Evolutionary conservation across 352 stramenopile species (phyloP), one percentile per base, ranked within the genome.

Genomic region (Phytopythium mirpurense): DNA sequence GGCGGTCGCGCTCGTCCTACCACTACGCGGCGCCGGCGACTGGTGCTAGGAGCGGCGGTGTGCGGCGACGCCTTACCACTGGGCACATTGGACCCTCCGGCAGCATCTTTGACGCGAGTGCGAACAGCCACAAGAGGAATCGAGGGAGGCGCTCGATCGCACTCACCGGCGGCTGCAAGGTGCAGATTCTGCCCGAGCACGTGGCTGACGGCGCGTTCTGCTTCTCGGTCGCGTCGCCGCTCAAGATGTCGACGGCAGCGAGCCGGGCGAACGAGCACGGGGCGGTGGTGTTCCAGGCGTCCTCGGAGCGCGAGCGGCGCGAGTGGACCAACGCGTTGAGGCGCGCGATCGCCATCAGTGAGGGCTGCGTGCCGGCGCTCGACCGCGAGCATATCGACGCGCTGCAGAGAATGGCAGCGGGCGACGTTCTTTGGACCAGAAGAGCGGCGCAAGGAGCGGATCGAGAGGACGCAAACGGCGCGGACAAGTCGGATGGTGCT

Each of bases 181-280:
- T 89, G 14, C 87, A 89, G 44, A 63, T 60, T 8, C 70, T 90
- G 19, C 79, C 88, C 19, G 78, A 90, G 34, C 54, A 85, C 27
- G 71, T 85, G 0, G 68, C 72, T 1, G 74, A 85, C 21, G 73
- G 75, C 26, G 78, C 72, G 31, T 84, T 70, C 26, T 90, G 79
- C 44, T 93, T 93, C 43, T 53, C 86, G 9, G 70, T 93, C 9
- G 75, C 69, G 0, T 70, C 74, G 44, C 50, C 79, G 15, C 73
- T 83, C 46, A 72, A 31, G 10, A 10, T 5, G 15, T 18, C 40
- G 40, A n/a, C 40, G 29, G 16, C 40, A 21, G 29, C 40, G n/a
- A 29, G 40, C 11, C 29, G 15, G 16, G 19, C 68, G 11, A 36
- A 37, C 27, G 37, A 37, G 11, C 16, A 29, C 10, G 31, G 7